Evolutionary conservation across 2,329 filamentous ascomycete species (phyloP).

Genomic region (Huntiella moniliformis): DNA sequence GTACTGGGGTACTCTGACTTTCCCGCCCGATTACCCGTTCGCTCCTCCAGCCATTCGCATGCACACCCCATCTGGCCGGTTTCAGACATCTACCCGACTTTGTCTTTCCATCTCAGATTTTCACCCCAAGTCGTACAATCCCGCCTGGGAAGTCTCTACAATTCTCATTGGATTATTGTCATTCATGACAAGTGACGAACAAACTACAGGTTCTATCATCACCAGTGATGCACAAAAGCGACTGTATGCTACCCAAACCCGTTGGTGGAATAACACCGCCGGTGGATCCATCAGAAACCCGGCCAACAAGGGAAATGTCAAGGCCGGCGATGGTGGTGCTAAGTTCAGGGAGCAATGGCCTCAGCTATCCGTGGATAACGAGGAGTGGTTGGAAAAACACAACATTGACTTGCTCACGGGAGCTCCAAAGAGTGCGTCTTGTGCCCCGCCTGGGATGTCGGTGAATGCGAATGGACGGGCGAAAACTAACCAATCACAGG

Average conservation of each 20-base stretch:
- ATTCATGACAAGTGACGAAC: slow-evolving; percentile 98
- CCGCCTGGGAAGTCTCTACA: slow-evolving; percentile 93
- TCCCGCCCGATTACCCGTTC: slow-evolving; percentile 92
- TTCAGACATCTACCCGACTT: slow-evolving; percentile 77
- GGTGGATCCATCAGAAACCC: slow-evolving; percentile 51
- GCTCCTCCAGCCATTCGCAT: slow-evolving; percentile 94
- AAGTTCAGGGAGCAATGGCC: slow-evolving; percentile 85
- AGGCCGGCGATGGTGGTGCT: slow-evolving; percentile 76
- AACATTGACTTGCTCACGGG: slow-evolving; percentile 65
- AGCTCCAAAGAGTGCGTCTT: slow-evolving; percentile 24
- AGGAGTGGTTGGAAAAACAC: slow-evolving; percentile 74
- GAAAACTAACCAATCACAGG: slow-evolving; percentile 31
- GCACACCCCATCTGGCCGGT: slow-evolving; percentile 92
- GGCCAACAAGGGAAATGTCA: slow-evolving; percentile 57
- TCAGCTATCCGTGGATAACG: slow-evolving; percentile 75
- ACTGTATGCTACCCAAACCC: slow-evolving; percentile 54
- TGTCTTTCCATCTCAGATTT: slow-evolving; percentile 96
- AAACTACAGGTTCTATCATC: slow-evolving; percentile 83
- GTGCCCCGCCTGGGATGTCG: slow-evolving; percentile 22
- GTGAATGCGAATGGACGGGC: slow-evolving; percentile 17
- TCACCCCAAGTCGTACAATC: slow-evolving; percentile 95
- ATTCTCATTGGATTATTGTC: slow-evolving; percentile 86
- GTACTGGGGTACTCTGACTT: slow-evolving; percentile 94
- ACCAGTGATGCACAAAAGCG: slow-evolving; percentile 60
- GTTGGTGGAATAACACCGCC: slow-evolving; percentile 95